Evolutionary conservation across 805 yeast genomes (phyloP), one percentile per base, ranked within the genome.

Genomic region (Teunomyces pallodes): DNA sequence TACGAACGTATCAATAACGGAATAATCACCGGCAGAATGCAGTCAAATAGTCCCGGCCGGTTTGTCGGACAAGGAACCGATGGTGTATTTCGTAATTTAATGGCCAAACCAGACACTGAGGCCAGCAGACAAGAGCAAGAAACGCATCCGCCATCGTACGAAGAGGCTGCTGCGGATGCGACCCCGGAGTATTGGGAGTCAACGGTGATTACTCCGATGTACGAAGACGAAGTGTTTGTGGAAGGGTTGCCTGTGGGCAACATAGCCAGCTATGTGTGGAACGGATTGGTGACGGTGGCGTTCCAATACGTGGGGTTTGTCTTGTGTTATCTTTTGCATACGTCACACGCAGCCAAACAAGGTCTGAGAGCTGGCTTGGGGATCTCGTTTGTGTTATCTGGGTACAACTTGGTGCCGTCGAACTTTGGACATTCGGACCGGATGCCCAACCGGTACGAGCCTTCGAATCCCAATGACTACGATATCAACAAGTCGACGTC

Each of bases 181-280:
- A 83, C 95, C 0, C 99, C 99, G 0, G 96, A 96, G 35, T 94
- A 94, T 67, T 94, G 97, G 96, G 99, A 94, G 66, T 82, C 91
- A 6, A 81, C 94, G 0, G 82, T 89, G 36, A 77, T 90, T 61
- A 80, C 89, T 4, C 87, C 96, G 4, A 90, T 65, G 76, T 84
- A 81, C 57, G 84, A 81, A 47, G 97, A 94, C 61, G 98, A 92
- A 65, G 84, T 94, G 14, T 89, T 89, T 66, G 90, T 94, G 29
- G 96, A 92, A 56, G 98, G 97, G 0, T 73, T 94, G 55, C 98
- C 99, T 0, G 98, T 92, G 28, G 99, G 99, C 2, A 87, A 87
- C 59, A 64, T 87, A n/a, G 82, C 95, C 32, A 89, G 88, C 60
- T 85, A 91, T 58, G 67, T 88, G 4, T 92, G 99, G 98, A 92